phyloP scores from a whole-genome alignment of 1,284 basidiomycete species.

The Pseudozyma thailandica region DNA sequence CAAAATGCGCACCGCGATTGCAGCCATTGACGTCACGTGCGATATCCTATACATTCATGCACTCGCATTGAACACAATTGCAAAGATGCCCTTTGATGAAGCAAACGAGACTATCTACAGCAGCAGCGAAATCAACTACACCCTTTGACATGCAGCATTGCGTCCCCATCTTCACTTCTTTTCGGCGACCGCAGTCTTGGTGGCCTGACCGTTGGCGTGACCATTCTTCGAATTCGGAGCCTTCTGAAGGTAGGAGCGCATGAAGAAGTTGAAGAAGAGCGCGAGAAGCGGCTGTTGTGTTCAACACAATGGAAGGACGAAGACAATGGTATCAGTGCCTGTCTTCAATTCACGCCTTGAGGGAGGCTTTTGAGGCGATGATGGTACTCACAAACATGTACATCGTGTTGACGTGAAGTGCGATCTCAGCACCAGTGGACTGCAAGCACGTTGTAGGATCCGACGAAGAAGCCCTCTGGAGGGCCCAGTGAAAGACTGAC shows the following conservation, averaged over 20 bases:
- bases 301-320: neutral
- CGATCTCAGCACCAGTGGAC: conserved; percentile 49
- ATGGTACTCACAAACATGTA: conserved; percentile 56
- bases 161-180: neutral
- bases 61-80: no score
- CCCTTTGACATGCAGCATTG: no score
- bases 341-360: no score
- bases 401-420: conserved; percentile 58
- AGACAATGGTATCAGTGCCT: neutral
- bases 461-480: conserved; percentile 18
- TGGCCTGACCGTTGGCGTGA: neutral
- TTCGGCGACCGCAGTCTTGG: neutral
- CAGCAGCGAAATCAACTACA: no score
- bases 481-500: conserved; percentile 32
- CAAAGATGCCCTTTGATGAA: no score
- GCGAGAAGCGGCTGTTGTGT: conserved; percentile 53
- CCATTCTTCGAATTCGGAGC: conserved; percentile 5
- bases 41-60: no score
- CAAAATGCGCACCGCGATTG: no score
- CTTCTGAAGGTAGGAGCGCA: conserved; percentile 49
- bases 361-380: no score
- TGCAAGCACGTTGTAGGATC: conserved; percentile 50
- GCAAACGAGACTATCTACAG: no score
- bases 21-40: no score
- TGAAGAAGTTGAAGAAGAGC: conserved; percentile 62